Percentiles rank a stretch among this genome's conserved stretches.
Conservation (phyloP, 1,284 basidiomycete genomes). For the Spongiforma sp. region DNA sequence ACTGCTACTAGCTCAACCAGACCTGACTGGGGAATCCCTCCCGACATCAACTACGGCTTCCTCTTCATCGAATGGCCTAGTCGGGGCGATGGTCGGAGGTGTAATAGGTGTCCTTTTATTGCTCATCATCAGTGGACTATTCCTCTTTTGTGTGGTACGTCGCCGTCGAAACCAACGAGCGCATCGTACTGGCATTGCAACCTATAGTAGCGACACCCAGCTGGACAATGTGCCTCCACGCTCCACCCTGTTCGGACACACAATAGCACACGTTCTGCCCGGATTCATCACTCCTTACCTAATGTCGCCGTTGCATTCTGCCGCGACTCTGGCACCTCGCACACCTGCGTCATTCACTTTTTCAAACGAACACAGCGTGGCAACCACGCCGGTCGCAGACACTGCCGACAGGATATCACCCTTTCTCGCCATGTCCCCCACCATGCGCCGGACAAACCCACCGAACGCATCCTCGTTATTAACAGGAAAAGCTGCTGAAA, state of each 20-base stretch:
- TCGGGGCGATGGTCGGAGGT: constrained; percentile 25
- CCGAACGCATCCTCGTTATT: not conserved
- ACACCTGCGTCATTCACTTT: constrained; percentile 2
- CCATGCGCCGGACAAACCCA: constrained; percentile 1
- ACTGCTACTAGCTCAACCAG: constrained; percentile 1
- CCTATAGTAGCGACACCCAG: no score
- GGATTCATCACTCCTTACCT: not conserved
- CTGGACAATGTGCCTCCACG: no score
- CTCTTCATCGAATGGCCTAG: constrained; percentile 11
- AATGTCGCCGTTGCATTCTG: constrained; percentile 16
- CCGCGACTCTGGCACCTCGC: constrained; percentile 8
- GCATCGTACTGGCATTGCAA: no score
- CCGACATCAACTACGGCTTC: constrained; percentile 13
- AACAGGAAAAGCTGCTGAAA: constrained; percentile 12
- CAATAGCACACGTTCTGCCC: not conserved
- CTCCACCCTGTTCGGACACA: not conserved
- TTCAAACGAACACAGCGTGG: not conserved
- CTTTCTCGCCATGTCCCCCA: constrained; percentile 20
- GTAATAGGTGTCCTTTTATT: constrained; percentile 22
- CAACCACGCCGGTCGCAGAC: constrained; percentile 17
- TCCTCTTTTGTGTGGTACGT: constrained; percentile 18
- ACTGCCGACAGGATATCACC: constrained; percentile 29
- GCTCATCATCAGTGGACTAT: constrained; percentile 17
- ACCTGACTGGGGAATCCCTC: constrained; percentile 22
- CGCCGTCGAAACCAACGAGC: constrained; percentile 15